These are phyloP conservation scores for Calonectria pauciramosa DNA, from an alignment of 2,329 filamentous ascomycete genomes.

Conservation along the genomic window DNA sequence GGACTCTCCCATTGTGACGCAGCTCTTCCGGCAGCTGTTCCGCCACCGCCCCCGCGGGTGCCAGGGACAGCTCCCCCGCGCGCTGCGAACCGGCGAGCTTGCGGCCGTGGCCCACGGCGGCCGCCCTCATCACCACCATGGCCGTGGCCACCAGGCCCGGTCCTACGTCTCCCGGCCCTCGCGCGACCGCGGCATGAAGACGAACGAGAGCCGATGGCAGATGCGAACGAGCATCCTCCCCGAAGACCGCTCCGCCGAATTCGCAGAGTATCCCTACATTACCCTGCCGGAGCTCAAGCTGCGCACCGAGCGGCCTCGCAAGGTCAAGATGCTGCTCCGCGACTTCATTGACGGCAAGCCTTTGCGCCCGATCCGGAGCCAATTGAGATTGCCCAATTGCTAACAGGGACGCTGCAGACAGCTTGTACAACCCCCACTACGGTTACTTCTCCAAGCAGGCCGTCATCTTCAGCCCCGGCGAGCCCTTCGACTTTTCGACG, in stretches of 20 bases:
- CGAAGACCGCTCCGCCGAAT: slow-evolving; percentile 83
- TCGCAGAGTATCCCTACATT: slow-evolving; percentile 84
- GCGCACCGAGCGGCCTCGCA: slow-evolving; percentile 81
- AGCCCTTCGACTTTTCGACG: slow-evolving; percentile 88
- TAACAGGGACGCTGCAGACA: slow-evolving; percentile 69
- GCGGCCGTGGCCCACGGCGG: slow-evolving; percentile 4
- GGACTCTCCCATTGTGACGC: slow-evolving; percentile 85
- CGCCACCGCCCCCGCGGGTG: slow-evolving; percentile 66
- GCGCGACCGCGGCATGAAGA: slow-evolving; percentile 57
- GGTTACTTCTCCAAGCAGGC: slow-evolving; percentile 97
- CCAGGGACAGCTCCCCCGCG: slow-evolving; percentile 42
- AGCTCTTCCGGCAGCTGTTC: slow-evolving; percentile 89
- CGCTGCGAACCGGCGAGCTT: slow-evolving; percentile 24
- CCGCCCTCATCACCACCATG: background rate
- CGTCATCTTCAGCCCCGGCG: slow-evolving; percentile 93
- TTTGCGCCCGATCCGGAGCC: background rate
- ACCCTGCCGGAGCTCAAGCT: slow-evolving; percentile 83
- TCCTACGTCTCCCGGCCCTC: slow-evolving; percentile 49
- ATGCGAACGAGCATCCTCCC: slow-evolving; percentile 83
- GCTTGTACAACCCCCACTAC: slow-evolving; percentile 93
- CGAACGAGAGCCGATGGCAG: slow-evolving; percentile 84
- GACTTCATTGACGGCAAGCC: slow-evolving; percentile 93
- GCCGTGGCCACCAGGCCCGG: slow-evolving; percentile 39
- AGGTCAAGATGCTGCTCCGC: slow-evolving; percentile 96
- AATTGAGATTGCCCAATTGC: background rate